Conservation (phyloP, 345 rosid genomes). For the Murraya koenigii region DNA sequence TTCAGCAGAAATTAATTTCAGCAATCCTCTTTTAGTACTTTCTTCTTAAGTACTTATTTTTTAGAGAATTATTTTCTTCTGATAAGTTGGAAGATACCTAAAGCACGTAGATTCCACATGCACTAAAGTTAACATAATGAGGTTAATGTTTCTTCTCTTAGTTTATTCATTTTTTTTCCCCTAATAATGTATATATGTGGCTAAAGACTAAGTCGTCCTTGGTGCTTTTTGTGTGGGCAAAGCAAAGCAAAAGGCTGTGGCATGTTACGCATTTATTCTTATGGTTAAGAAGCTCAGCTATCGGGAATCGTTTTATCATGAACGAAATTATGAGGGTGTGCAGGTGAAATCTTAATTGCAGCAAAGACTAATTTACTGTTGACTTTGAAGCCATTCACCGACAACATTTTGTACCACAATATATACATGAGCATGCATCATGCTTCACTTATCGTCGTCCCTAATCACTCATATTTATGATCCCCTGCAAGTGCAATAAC, state of each 20-base stretch:
- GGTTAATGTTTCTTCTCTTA: no score
- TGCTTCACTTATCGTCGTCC: neutral
- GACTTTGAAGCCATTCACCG: slow-evolving; percentile 39
- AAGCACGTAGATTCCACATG: no score
- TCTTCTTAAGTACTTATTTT: no score
- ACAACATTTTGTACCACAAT: slow-evolving; percentile 16
- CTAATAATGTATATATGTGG: neutral
- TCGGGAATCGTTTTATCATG: neutral
- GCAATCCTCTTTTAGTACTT: no score
- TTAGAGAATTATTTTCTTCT: no score
- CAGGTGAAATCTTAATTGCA: slow-evolving; percentile 55
- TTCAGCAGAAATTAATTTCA: no score
- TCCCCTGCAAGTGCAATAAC: slow-evolving; percentile 4
- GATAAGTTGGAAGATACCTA: no score
- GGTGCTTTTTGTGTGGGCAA: neutral
- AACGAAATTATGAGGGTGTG: neutral
- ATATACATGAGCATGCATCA: neutral
- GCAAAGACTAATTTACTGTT: neutral
- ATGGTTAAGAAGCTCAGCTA: slow-evolving; percentile 4
- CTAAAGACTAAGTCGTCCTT: neutral
- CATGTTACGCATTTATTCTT: slow-evolving; percentile 19
- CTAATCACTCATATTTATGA: slow-evolving; percentile 17
- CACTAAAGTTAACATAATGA: no score
- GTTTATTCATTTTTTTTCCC: neutral
- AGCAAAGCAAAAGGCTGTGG: neutral